Percentiles rank a stretch among this genome's conserved stretches.
These are phyloP conservation scores for Saccharomycopsis hybrid DNA, from an alignment of 1,139 yeast species.

Conservation along the genomic window DNA sequence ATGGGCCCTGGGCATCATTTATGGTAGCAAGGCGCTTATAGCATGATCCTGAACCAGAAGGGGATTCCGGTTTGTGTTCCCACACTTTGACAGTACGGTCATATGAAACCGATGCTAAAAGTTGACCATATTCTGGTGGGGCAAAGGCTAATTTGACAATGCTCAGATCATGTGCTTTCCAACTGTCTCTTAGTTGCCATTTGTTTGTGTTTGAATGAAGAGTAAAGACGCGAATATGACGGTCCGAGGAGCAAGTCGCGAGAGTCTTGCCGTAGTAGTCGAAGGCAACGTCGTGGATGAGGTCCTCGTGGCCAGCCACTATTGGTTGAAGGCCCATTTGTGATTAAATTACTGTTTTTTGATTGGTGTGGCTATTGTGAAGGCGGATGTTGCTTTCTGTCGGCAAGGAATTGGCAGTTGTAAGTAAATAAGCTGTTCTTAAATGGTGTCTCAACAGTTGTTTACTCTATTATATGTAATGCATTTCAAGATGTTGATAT, in stretches of 20 bases:
- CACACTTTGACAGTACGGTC: constrained; percentile 85
- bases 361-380: background rate
- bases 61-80: constrained; percentile 84
- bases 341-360: constrained; percentile 4
- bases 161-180: constrained; percentile 94
- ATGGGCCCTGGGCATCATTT: constrained; percentile 82
- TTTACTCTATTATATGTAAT: too few species aligned
- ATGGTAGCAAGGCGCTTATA: constrained; percentile 74
- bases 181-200: constrained; percentile 79
- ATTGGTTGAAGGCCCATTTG: constrained; percentile 49
- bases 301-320: constrained; percentile 84
- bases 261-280: constrained; percentile 85
- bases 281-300: constrained; percentile 81
- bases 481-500: too few species aligned
- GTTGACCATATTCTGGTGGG: constrained; percentile 84
- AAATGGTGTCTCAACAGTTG: too few species aligned
- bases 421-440: too few species aligned
- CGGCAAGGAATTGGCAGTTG: too few species aligned
- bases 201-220: constrained; percentile 42
- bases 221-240: constrained; percentile 82
- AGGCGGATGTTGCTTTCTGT: too few species aligned
- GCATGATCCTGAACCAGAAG: constrained; percentile 67
- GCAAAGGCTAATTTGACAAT: constrained; percentile 86
- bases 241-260: constrained; percentile 92
- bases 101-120: constrained; percentile 82